phyloP scores from a whole-genome alignment of 257 asterid species.

The Nicotiana attenuata region DNA sequence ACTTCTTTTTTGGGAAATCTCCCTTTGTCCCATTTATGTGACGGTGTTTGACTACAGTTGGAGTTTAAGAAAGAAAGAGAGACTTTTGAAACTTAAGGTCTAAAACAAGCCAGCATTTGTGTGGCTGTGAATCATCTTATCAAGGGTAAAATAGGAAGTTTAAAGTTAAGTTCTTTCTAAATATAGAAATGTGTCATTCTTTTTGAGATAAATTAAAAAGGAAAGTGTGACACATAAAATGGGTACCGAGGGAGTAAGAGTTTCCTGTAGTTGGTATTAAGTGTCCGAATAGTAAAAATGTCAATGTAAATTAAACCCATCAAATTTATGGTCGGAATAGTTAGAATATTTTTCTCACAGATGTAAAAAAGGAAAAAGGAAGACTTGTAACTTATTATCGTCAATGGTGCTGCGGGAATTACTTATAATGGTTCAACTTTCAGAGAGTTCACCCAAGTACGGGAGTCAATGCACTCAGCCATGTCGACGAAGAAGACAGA shows the following conservation, averaged over 20 bases:
- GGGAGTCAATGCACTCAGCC: conserved; percentile 63
- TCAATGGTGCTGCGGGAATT: background rate
- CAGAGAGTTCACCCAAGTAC: conserved; percentile 62
- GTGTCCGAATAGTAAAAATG: background rate
- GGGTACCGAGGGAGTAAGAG: background rate
- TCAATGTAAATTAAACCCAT: background rate
- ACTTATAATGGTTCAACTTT: conserved; percentile 9
- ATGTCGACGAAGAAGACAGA: conserved; percentile 71
- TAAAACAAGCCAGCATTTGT: too few species aligned
- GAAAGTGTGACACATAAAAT: too few species aligned
- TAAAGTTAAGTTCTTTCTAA: too few species aligned
- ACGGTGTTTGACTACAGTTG: too few species aligned
- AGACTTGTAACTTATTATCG: background rate
- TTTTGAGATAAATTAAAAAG: too few species aligned
- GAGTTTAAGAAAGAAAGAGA: too few species aligned
- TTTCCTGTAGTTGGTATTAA: background rate
- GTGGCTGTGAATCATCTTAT: too few species aligned
- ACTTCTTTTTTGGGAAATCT: background rate
- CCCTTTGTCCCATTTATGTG: too few species aligned
- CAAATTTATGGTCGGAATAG: background rate
- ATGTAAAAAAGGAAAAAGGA: background rate
- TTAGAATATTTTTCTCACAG: background rate
- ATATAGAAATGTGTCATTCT: too few species aligned
- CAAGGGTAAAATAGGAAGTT: too few species aligned
- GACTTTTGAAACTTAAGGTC: too few species aligned